Evolutionary conservation across 2,329 filamentous ascomycete species (phyloP), one percentile per base, ranked within the genome.

Genomic region (Neopestalotiopsis sp.): DNA sequence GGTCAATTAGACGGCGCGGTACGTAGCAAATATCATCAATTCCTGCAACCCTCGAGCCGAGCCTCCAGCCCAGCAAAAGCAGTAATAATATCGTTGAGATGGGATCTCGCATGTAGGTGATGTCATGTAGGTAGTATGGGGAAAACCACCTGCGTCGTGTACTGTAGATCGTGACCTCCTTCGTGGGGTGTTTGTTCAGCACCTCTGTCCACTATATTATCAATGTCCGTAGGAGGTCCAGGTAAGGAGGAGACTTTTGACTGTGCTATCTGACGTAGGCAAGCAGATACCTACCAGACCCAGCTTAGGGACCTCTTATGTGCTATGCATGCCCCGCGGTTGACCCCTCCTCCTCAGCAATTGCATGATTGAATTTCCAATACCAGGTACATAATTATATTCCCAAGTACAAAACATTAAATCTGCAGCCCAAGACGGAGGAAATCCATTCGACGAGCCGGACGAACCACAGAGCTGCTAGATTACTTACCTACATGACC

Each of bases 361-460:
- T 53, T 53, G 45, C 45, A 53, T 53, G 45, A 53, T 24, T 38
- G 34, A 38, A 38, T 38, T 7, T 53, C 45, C 45, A 53, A 53
- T 53, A 53, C 45, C 2, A 53, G 45, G 45, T 53, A 53, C n/a
- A 53, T 53, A n/a, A 53, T 38, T 7, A 38, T 38, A 38, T 38
- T 38, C 34, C 45, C n/a, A 53, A 49, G 20, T 53, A 7, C 24
- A n/a, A 7, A n/a, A 9, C 45, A 20, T n/a, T 3, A 53, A 13
- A 53, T 53, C 45, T 53, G 45, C 45, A 53, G 45, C 45, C 45
- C 45, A 53, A 53, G 45, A 53, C 45, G n/a, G 45, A 53, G 45
- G n/a, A 53, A 53, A n/a, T 53, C 14, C 14, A 53, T 17, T 38
- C 6, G 45, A 53, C 7, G 45, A 53, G 45, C 45, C 45, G 45